Evolutionary conservation across 2,329 filamentous ascomycete genomes (phyloP).

Genomic region (Tetracladium maxilliforme): DNA sequence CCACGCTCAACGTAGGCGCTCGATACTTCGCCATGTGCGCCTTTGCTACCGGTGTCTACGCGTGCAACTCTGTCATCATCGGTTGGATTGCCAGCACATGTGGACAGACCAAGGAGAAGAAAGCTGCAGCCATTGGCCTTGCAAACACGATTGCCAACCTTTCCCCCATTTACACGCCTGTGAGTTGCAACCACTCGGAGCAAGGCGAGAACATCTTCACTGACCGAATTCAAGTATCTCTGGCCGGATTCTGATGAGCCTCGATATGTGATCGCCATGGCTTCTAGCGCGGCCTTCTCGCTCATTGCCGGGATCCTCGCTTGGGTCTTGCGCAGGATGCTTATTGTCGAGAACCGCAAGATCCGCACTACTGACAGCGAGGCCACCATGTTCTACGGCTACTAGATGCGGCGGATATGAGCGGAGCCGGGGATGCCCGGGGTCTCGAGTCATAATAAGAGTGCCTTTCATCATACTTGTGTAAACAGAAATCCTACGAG

Average conservation of each 20-base stretch:
- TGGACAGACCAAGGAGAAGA: slow-evolving; percentile 21
- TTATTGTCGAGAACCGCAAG: slow-evolving; percentile 25
- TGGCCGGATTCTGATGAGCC: slow-evolving; percentile 29
- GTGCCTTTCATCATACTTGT: too few species aligned
- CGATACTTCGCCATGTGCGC: slow-evolving; percentile 6
- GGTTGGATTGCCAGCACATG: slow-evolving; percentile 12
- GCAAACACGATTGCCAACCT: slow-evolving; percentile 20
- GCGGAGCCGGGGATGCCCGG: too few species aligned
- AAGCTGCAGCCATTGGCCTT: slow-evolving; percentile 17
- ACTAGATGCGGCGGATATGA: too few species aligned
- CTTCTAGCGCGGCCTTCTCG: slow-evolving; percentile 26
- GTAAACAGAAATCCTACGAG: too few species aligned
- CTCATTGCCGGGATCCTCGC: too few species aligned
- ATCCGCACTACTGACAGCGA: slow-evolving; percentile 14
- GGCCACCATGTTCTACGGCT: slow-evolving; percentile 10
- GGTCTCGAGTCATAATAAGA: too few species aligned
- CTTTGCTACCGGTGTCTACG: slow-evolving; percentile 5
- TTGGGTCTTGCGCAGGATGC: slow-evolving; percentile 23
- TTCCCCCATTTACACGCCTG: slow-evolving; percentile 19
- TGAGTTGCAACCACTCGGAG: too few species aligned
- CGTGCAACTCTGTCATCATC: slow-evolving; percentile 5
- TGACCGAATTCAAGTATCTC: too few species aligned
- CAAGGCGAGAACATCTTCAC: too few species aligned
- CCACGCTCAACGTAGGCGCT: slow-evolving; percentile 10
- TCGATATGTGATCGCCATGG: slow-evolving; percentile 26